Conservation (phyloP, 306 rosid genomes). For the Trichosanthes truncata region DNA sequence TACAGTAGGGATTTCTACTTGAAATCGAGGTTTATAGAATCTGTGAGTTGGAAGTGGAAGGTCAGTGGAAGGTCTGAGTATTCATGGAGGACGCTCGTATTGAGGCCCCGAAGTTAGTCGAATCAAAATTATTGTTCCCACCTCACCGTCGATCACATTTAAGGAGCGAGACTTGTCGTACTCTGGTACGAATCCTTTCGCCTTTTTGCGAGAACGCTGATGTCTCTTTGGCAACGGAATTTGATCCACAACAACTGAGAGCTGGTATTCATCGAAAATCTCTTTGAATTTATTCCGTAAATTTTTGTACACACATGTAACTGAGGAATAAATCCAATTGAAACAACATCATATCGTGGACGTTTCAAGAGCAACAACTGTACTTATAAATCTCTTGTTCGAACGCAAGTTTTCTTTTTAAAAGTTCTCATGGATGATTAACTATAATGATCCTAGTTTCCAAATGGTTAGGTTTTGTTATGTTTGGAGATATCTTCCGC, state of each 20-base stretch:
- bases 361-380: background rate
- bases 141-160: slow-evolving; percentile 37
- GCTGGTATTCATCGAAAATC: slow-evolving; percentile 12
- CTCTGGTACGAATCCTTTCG: slow-evolving; percentile 38
- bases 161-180: slow-evolving; percentile 40
- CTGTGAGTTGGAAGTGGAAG: background rate
- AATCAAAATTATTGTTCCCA: slow-evolving; percentile 20
- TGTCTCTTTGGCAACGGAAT: slow-evolving; percentile 6
- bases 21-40: background rate
- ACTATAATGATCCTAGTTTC: background rate
- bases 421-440: background rate
- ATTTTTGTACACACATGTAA: background rate
- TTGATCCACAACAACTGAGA: slow-evolving; percentile 15
- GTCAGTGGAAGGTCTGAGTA: background rate
- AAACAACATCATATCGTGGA: background rate
- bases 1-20: background rate
- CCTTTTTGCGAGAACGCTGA: slow-evolving; percentile 23
- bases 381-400: background rate
- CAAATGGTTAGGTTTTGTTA: background rate
- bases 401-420: background rate
- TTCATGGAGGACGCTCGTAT: slow-evolving; percentile 29
- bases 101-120: slow-evolving; percentile 14
- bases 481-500: background rate
- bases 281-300: background rate
- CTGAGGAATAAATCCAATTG: background rate